phyloP scores from a whole-genome alignment of 208 protist species.

The Trypanosoma scelopori region DNA sequence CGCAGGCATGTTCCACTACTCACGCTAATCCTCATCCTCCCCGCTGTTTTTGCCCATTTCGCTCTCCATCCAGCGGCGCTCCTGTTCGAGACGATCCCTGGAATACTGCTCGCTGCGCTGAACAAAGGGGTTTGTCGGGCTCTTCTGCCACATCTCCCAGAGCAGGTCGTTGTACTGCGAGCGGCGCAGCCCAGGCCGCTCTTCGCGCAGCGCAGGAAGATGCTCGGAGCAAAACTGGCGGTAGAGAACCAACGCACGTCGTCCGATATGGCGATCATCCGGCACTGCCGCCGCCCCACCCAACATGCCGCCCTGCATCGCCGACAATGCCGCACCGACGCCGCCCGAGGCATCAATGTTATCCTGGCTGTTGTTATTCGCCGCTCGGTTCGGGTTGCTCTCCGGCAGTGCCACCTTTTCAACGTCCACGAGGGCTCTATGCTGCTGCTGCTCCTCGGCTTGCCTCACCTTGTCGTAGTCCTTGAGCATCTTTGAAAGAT shows the following conservation, averaged over 20 bases:
- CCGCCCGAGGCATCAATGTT: slow-evolving; percentile 48
- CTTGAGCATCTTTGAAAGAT: slow-evolving; percentile 79
- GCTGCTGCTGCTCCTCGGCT: slow-evolving; percentile 27
- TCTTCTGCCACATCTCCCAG: slow-evolving; percentile 90
- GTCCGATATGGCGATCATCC: slow-evolving; percentile 84
- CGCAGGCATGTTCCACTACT: no score
- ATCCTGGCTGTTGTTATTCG: slow-evolving; percentile 22
- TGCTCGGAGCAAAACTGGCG: slow-evolving; percentile 80
- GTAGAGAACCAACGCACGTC: slow-evolving; percentile 80
- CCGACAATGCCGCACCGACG: slow-evolving; percentile 40
- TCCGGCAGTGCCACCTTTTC: slow-evolving; percentile 27
- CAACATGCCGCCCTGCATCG: slow-evolving; percentile 30
- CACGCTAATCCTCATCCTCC: slow-evolving; percentile 27
- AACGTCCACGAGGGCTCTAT: slow-evolving; percentile 26
- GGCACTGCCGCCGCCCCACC: slow-evolving; percentile 14
- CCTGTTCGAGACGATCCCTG: slow-evolving; percentile 55
- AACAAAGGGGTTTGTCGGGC: slow-evolving; percentile 81
- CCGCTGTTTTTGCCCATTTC: slow-evolving; percentile 27
- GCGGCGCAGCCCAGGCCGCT: slow-evolving; percentile 68
- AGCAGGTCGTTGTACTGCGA: slow-evolving; percentile 89
- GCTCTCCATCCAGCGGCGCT: slow-evolving; percentile 79
- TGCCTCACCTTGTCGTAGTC: slow-evolving; percentile 77
- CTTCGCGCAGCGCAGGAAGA: slow-evolving; percentile 62
- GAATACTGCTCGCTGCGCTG: slow-evolving; percentile 67
- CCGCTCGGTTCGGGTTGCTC: slow-evolving; percentile 52